Base-by-base conservation (phyloP, 139 green algal genomes). In the Chlamydomonas sp. region DNA sequence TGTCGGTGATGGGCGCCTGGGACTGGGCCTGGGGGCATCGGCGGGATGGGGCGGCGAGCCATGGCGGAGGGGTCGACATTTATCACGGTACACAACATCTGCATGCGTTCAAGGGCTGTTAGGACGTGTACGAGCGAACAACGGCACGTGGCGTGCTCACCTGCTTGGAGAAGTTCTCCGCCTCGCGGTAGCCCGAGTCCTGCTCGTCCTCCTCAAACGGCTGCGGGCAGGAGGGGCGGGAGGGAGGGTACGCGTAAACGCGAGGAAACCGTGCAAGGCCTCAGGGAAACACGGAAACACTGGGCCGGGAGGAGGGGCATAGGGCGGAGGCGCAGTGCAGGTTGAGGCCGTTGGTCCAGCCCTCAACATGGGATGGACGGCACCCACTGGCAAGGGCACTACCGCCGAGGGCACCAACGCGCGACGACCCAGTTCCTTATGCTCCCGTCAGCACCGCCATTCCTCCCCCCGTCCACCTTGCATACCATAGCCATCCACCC, bases 171-270 rank as follows among this genome's bases (percentile, higher is more conserved):
- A 89, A 94, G 3, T 91, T 91, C 86, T 96, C 91, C 6, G 93
- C 94, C 88, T 97, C 94, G 0, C 92, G 73, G 86, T 94, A 94
- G 0, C 92, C 95, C 0, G 81, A 90, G 83, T 96, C 93, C 16
- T 90, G 76, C 80, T 97, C 93, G n/a, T 98, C 96, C 63, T 95
- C 93, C 61, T 94, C 93, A 87, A 96, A 97, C 1, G 91, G 68
- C 89, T 93, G 86, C 72, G 72, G n/a, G 49, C 6, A 4, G 9
- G 18, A 5, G 18, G 71, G 71, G 73, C 5, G 71, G 16, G 71
- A 8, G 71, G 71, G 71, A n/a, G 71, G 14, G 71, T 5, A 76
- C 12, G 16, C 5, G 71, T 8, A 0, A 76, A 17, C 5, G 31
- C 15, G 15, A 76, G 49, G 16, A 61, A 49, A 49, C 31, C 31